Percentiles rank a stretch among this genome's conserved stretches.
Evolutionary conservation across 169 alveolate genomes (phyloP).

Genomic region (Plasmodium falciparum): DNA sequence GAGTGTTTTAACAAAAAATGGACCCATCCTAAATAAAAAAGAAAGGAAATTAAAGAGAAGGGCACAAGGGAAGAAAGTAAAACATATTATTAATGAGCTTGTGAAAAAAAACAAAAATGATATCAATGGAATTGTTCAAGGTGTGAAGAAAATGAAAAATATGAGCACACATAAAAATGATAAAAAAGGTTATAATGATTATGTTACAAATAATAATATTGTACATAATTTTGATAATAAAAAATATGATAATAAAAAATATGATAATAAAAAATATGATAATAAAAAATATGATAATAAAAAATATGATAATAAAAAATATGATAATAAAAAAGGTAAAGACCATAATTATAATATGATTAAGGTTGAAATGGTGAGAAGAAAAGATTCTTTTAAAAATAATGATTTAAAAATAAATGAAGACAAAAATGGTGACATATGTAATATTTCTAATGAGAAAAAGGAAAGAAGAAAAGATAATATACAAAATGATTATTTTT

Average conservation of each 20-base stretch:
- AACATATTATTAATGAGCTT: slow-evolving; percentile 13
- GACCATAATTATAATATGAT: neutral
- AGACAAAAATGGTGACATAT: neutral
- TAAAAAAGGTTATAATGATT: neutral
- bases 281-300: too few species aligned
- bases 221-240: neutral
- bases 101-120: slow-evolving; percentile 18
- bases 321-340: too few species aligned
- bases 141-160: neutral
- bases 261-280: too few species aligned
- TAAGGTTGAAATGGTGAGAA: neutral
- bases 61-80: slow-evolving; percentile 20
- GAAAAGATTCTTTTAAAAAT: neutral
- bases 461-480: neutral
- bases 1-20: neutral
- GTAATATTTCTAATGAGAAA: neutral
- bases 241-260: too few species aligned
- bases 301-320: neutral
- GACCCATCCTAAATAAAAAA: neutral
- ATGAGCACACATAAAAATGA: neutral
- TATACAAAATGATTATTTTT: slow-evolving; percentile 5
- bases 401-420: neutral
- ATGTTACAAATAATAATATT: neutral
- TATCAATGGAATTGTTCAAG: slow-evolving; percentile 8
- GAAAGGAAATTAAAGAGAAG: neutral